phyloP scores from a whole-genome alignment of 2,329 filamentous ascomycete genomes.

The Dichotomopilus funicola region DNA sequence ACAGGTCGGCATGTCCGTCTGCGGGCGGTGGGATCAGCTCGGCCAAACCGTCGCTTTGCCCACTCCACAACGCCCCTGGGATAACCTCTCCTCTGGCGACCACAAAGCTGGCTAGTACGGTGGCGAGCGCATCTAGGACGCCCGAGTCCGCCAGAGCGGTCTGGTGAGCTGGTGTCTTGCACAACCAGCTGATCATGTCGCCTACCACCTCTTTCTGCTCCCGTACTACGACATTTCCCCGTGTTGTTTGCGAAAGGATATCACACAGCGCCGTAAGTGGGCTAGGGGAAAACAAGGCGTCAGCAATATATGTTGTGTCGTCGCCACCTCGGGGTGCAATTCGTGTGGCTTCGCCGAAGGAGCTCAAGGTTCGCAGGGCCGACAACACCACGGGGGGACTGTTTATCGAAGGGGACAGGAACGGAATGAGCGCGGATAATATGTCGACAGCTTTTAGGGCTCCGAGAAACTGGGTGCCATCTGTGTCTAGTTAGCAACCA shows the following conservation, averaged over 20 bases:
- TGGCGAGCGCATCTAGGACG: slow-evolving; percentile 71
- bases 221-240: slow-evolving; percentile 42
- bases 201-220: slow-evolving; percentile 57
- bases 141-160: slow-evolving; percentile 64
- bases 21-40: slow-evolving; percentile 57
- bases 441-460: slow-evolving; percentile 64
- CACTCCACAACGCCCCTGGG: slow-evolving; percentile 52
- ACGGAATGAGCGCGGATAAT: slow-evolving; percentile 63
- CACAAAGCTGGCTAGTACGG: slow-evolving; percentile 64
- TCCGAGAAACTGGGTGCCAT: slow-evolving; percentile 69
- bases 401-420: slow-evolving; percentile 59
- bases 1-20: slow-evolving; percentile 51
- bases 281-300: slow-evolving; percentile 56
- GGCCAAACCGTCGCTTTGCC: slow-evolving; percentile 47
- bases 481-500: slow-evolving; percentile 37
- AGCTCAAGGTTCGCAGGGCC: slow-evolving; percentile 66
- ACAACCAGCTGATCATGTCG: slow-evolving; percentile 51
- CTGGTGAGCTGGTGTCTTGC: slow-evolving; percentile 63
- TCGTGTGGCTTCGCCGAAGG: slow-evolving; percentile 59
- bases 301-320: slow-evolving; percentile 46
- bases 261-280: slow-evolving; percentile 56
- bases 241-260: slow-evolving; percentile 56
- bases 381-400: slow-evolving; percentile 63
- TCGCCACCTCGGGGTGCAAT: slow-evolving; percentile 44
- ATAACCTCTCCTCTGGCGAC: slow-evolving; percentile 63